Evolutionary conservation across 495 filamentous ascomycete species (phyloP).

Genomic region (Annulohypoxylon stygium): DNA sequence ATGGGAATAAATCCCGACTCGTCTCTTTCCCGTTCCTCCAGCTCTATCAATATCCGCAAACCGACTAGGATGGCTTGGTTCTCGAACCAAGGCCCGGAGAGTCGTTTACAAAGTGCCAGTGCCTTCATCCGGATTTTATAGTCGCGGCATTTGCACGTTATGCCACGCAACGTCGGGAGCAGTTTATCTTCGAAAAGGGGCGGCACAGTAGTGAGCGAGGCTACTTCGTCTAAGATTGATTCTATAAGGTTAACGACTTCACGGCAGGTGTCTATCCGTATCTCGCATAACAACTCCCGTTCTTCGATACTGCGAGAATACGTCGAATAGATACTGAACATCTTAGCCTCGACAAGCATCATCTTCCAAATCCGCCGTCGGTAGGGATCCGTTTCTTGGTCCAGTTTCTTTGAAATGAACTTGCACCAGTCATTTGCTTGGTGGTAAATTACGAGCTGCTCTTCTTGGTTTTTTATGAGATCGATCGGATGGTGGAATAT

Average conservation of each 20-base stretch:
- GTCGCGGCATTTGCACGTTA: slow-evolving; percentile 28
- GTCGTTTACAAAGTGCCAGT: slow-evolving; percentile 20
- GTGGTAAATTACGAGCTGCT: slow-evolving; percentile 9
- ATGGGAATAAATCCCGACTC: slow-evolving; percentile 19
- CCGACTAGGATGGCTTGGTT: slow-evolving; percentile 27
- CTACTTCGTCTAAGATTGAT: slow-evolving; percentile 9
- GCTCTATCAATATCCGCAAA: slow-evolving; percentile 18
- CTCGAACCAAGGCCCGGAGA: slow-evolving; percentile 35
- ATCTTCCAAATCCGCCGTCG: slow-evolving; percentile 24
- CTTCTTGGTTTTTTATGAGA: slow-evolving; percentile 3
- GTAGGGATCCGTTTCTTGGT: slow-evolving; percentile 12
- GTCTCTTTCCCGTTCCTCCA: slow-evolving; percentile 26
- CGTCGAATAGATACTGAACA: slow-evolving; percentile 19
- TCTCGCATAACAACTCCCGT: slow-evolving; percentile 27
- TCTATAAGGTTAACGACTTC: slow-evolving; percentile 23
- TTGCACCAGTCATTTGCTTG: slow-evolving; percentile 24
- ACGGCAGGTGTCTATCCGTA: slow-evolving; percentile 11
- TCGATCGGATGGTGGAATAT: neutral
- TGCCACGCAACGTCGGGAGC: slow-evolving; percentile 23
- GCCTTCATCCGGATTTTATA: slow-evolving; percentile 17
- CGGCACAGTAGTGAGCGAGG: neutral
- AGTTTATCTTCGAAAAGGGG: slow-evolving; percentile 37
- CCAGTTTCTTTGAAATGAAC: slow-evolving; percentile 12
- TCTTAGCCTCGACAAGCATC: slow-evolving; percentile 30
- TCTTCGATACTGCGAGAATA: slow-evolving; percentile 6